These are phyloP conservation scores for Daldinia loculata DNA, from an alignment of 495 filamentous ascomycete species.

Conservation along the genomic window DNA sequence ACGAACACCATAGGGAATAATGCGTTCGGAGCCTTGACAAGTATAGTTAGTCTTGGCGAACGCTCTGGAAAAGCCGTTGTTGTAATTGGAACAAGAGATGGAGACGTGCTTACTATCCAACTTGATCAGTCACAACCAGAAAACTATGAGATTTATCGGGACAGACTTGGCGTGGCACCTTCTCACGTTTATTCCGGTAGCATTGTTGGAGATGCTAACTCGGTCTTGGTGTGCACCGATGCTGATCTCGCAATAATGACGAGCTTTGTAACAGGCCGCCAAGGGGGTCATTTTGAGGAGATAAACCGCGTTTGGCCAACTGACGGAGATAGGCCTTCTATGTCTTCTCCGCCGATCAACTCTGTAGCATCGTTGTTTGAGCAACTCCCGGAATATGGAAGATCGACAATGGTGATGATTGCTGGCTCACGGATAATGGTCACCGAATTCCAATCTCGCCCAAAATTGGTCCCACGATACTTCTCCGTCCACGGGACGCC, in stretches of 20 bases:
- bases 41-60: slow-evolving; percentile 41
- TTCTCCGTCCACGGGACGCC: slow-evolving; percentile 60
- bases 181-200: slow-evolving; percentile 34
- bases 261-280: slow-evolving; percentile 1
- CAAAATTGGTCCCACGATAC: slow-evolving; percentile 61
- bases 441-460: slow-evolving; percentile 55
- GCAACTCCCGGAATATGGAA: slow-evolving; percentile 35
- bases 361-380: slow-evolving; percentile 44
- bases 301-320: slow-evolving; percentile 52
- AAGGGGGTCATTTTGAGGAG: slow-evolving; percentile 25
- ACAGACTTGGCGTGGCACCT: slow-evolving; percentile 33
- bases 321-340: slow-evolving; percentile 47
- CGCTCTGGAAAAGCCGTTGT: slow-evolving; percentile 30
- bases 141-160: slow-evolving; percentile 11
- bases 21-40: slow-evolving; percentile 47
- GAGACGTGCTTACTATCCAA: slow-evolving; percentile 52
- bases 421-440: slow-evolving; percentile 59
- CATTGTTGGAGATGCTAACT: slow-evolving; percentile 21
- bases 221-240: slow-evolving; percentile 40
- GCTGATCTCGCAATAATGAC: slow-evolving; percentile 41
- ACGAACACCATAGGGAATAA: not conserved
- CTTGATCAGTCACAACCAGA: slow-evolving; percentile 7
- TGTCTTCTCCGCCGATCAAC: slow-evolving; percentile 44
- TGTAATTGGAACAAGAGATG: slow-evolving; percentile 54
- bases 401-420: slow-evolving; percentile 50